A percentile compares a stretch with the other conserved stretches of the same genome.
Evolutionary conservation across 2,329 filamentous ascomycete genomes (phyloP).

Genomic region (Nannizzia gypsea): DNA sequence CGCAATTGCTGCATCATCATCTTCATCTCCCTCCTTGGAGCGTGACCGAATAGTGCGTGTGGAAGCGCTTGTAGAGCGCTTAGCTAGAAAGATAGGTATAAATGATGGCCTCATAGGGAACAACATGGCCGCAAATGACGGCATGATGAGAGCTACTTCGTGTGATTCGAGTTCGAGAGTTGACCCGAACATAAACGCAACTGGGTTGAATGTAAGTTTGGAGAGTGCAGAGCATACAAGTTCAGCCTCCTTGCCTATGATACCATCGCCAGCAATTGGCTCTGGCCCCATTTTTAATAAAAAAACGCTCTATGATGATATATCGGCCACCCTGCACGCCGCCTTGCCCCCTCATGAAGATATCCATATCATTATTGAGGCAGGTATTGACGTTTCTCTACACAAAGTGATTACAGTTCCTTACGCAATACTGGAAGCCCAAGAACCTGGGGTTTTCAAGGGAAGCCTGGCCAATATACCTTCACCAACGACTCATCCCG

Average conservation of each 20-base stretch:
- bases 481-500: slow-evolving; percentile 33
- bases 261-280: not conserved
- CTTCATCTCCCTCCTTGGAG: not conserved
- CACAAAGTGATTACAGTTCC: not conserved
- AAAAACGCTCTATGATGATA: not conserved
- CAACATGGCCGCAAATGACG: not conserved
- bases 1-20: not conserved
- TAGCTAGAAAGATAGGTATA: slow-evolving; percentile 10
- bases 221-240: not conserved
- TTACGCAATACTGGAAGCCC: not conserved
- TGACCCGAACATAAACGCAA: no score
- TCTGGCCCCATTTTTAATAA: not conserved
- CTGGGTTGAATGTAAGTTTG: no score
- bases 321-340: not conserved
- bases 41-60: not conserved
- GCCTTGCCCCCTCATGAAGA: not conserved
- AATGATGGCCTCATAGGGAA: not conserved
- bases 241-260: not conserved
- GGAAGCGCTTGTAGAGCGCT: not conserved
- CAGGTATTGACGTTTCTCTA: not conserved
- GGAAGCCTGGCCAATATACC: not conserved
- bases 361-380: not conserved
- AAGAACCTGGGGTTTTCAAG: not conserved
- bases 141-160: not conserved
- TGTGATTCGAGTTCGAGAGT: not conserved